Evolutionary conservation across 805 yeast species (phyloP), one percentile per base, ranked within the genome.

Genomic region (Candida namnaoensis): DNA sequence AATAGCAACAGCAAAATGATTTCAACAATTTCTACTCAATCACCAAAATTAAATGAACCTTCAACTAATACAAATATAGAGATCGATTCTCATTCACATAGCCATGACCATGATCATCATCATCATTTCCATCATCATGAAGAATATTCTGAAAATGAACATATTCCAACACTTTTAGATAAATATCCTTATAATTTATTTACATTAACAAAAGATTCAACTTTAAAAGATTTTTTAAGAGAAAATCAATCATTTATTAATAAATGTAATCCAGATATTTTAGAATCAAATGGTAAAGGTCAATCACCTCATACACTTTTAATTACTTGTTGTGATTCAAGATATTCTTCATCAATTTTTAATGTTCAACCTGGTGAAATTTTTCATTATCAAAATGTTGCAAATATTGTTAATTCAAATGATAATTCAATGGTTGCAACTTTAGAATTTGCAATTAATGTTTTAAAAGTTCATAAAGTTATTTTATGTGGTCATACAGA

Each of bases 321-420:
- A 90, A 82, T 90, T 45, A 95, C 96, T 4, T 90, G 98, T 58
- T 81, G 95, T 4, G 98, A 90, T 60, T 86, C 96, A 3, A 78
- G 98, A 52, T 82, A 86, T 43, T 84, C 88, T 48, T 97, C 90
- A 57, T 69, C 73, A 36, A 78, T 87, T 42, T 69, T 88, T 25
- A 69, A 80, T 39, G 78, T 88, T n/a, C 66, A 78, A 24, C 96
- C 96, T 1, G 98, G 98, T 40, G 96, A 90, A 60, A 76, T 88
- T 7, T 90, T 90, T 65, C 83, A 88, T 4, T 85, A 85, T 57
- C 77, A 96, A 57, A 88, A 88, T 53, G 85, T 90, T 45, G 96
- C 95, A 38, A 90, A 90, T 60, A 68, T 81, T 32, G 71, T 88
- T 40, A 73, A 78, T 41, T 61, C 65, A 40, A 75, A 78, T 42